Evolutionary conservation across 371 early-diverging fungal genomes (phyloP), one percentile per base, ranked within the genome.

Genomic region (Mucor racemosus): DNA sequence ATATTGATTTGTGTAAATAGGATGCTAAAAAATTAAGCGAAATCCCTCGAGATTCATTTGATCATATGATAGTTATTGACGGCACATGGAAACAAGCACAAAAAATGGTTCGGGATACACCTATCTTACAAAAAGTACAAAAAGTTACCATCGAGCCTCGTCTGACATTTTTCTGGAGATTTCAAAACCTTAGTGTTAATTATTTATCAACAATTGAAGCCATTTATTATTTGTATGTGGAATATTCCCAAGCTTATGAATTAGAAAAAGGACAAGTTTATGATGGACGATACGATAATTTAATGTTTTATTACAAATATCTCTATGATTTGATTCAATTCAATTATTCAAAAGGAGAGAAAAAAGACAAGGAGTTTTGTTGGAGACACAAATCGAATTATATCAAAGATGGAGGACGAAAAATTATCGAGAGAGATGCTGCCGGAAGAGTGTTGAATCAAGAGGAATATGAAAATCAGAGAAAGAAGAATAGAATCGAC

Each of bases 171-270:
- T 97, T 97, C 73, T 97, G 97, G 97, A 82, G 98, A 54, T 93
- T 86, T 72, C 98, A 97, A 76, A 81, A 86, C 56, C 74, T 86
- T 36, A 88, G 88, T 44, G 86, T 87, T 17, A 78, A 84, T 58
- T 86, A 92, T 70, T 71, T 97, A 50, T 92, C 96, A 0, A 97
- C 98, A 1, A 96, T 97, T 61, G 98, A 97, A 75, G 98, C 98
- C 7, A 93, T 96, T 42, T 97, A 97, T 64, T 96, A 91, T 71
- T 84, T 95, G 57, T 94, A 91, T 76, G 81, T 88, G 26, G 97
- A 96, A 75, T 92, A 90, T 60, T 60, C 66, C 4, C 72, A 79
- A 26, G 67, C 74, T 3, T 80, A 71, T 54, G 76, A 74, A 66
- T 11, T 58, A 11, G 42, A 60, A n/a, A 66, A 57, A 40, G 53